Percentiles rank a stretch among this genome's conserved stretches.
These are phyloP conservation scores for Apiotrichum laibachii DNA, from an alignment of 1,284 basidiomycete species.

Conservation along the genomic window DNA sequence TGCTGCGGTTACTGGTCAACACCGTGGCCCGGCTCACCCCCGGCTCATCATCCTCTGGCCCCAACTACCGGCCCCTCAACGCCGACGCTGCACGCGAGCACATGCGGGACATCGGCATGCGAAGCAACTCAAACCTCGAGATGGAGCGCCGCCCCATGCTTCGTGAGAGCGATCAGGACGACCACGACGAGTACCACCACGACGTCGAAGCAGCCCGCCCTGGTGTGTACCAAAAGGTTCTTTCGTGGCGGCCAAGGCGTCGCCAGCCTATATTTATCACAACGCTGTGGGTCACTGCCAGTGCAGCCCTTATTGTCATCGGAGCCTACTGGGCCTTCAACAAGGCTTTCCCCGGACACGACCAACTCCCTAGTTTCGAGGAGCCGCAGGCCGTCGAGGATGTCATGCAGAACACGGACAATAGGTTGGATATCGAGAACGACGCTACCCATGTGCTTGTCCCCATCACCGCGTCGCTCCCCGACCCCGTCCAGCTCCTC, in stretches of 20 bases:
- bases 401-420: not conserved
- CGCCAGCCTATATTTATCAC: not conserved
- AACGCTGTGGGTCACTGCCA: not conserved
- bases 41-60: too few relatives aligned
- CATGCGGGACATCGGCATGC: not conserved
- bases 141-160: conserved; percentile 4
- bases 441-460: conserved; percentile 25
- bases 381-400: not conserved
- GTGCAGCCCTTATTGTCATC: not conserved
- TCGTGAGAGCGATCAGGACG: not conserved
- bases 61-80: not conserved
- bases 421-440: conserved; percentile 3
- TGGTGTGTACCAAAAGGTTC: not conserved
- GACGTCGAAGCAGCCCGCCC: not conserved
- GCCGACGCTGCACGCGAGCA: not conserved
- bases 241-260: not conserved
- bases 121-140: not conserved
- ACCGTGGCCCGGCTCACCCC: too few relatives aligned
- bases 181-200: not conserved
- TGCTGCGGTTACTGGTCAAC: too few relatives aligned
- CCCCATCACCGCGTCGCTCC: conserved; percentile 1
- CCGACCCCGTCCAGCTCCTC: conserved; percentile 13
- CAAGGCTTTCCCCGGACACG: not conserved
- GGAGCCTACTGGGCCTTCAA: not conserved
- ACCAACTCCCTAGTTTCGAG: not conserved